Evolutionary conservation across 495 filamentous ascomycete genomes (phyloP).

Genomic region (Poronia punctata): DNA sequence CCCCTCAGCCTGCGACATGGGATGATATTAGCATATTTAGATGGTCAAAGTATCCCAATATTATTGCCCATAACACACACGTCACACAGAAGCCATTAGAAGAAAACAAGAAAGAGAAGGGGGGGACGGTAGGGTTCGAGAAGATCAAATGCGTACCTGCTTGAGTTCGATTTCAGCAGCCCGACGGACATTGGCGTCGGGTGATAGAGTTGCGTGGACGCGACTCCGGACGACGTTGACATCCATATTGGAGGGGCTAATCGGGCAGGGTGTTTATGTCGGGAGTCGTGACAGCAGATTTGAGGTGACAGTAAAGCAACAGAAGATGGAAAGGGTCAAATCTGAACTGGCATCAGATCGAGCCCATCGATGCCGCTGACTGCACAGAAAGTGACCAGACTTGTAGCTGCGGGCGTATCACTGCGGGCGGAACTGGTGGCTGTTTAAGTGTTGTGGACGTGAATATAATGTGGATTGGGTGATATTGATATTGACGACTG

Average conservation of each 20-base stretch:
- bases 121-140: conserved; percentile 4
- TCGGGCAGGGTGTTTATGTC: background rate
- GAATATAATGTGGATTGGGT: background rate
- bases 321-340: conserved; percentile 2
- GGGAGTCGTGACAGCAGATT: too few species aligned
- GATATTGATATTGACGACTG: background rate
- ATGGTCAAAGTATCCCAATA: conserved; percentile 4
- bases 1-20: conserved; percentile 66
- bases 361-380: conserved; percentile 7
- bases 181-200: conserved; percentile 76
- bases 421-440: conserved; percentile 3
- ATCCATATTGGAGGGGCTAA: conserved; percentile 59
- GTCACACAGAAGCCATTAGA: too few species aligned
- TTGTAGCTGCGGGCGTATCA: conserved; percentile 2
- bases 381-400: background rate
- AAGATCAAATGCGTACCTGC: conserved; percentile 59
- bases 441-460: conserved; percentile 7
- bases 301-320: conserved; percentile 3
- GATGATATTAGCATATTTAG: conserved; percentile 5
- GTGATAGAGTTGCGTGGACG: conserved; percentile 78
- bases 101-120: conserved; percentile 9
- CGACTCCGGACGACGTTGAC: conserved; percentile 76
- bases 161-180: conserved; percentile 90
- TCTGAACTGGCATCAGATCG: conserved; percentile 7
- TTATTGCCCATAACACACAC: conserved; percentile 1